Base-by-base conservation (phyloP, 1,284 basidiomycete genomes). In the Filobasidium uniguttulatum region DNA sequence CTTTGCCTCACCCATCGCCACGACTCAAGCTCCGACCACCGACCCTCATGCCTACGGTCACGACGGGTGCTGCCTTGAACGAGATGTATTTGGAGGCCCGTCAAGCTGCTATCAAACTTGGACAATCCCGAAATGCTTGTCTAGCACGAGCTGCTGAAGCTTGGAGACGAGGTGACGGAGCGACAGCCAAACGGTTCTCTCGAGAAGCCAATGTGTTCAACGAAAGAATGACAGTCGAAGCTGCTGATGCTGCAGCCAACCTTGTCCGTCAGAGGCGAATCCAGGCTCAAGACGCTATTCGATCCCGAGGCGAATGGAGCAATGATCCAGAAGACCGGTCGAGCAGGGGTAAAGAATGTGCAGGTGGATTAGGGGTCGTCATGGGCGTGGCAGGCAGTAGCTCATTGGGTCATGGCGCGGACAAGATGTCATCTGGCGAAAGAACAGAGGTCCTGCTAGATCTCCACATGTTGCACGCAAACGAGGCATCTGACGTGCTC, bases 121-220 rank as follows among this genome's bases (percentile, higher is more conserved):
- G 89, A 35, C 85, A 89, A 6, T 87, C 88, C 33, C 75, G 93
- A 29, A 97, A 97, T 62, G 87, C 88, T 10, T 93, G 87, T 62
- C 75, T 98, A n/a, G 87, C 85, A 2, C 80, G 88, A 38, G 93
- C 93, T 4, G 89, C 93, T 1, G 89, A 96, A 62, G 89, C 91
- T 2, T 97, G 87, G 83, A 75, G 87, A 40, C 77, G 85, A 10
- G 90, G 91, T 3, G 91, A 98, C 58, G 91, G 91, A 3, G 88
- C 88, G 0, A 84, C 85, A 0, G 93, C 93, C 20, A 93, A 94
- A 66, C 75, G 88, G 43, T 96, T 91, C 71, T 87, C 83, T 58
- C 73, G 85, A 34, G 91, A 97, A 63, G 93, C 90, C 3, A 87
- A 93, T 60, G 85, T 89, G 38, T 71, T 96, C 53, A 96, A 96